Base-by-base conservation (phyloP, 805 yeast species). In the Candida maesae region DNA sequence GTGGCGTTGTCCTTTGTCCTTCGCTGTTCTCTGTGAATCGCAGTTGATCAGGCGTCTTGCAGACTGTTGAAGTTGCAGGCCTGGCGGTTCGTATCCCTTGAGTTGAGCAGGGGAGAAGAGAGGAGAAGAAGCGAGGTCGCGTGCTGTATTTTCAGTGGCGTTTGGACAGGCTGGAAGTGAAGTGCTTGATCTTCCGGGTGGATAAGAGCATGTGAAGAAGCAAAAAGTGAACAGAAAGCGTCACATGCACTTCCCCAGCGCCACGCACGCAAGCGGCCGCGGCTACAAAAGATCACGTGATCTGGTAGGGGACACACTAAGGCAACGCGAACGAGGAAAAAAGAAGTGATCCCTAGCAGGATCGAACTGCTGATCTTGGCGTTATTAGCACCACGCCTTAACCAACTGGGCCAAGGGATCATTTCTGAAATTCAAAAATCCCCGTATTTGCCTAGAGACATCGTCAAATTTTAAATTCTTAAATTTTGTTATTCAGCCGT, bases 351-450 rank as follows among this genome's bases (percentile, higher is more conserved):
- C 84, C 84, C 84, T 79, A 78, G 83, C 86, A 76, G 86, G 86
- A 78, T 79, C 86, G 86, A 79, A 79, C 86, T 76, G 86, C 84
- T 78, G 86, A 79, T 79, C 86, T 59, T 59, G 60, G 63, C 64
- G 64, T 59, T 70, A 71, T 71, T 71, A 71, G 76, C 74, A 70
- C 75, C 71, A 69, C 74, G 75, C 76, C 76, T 70, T 71, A 70
- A 71, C 76, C 76, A 70, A 70, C 76, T 71, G 71, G 76, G 76
- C 76, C 76, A 71, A 71, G 75, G 73, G 76, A 71, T 68, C 72
- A 23, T n/a, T n/a, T n/a, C n/a, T n/a, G n/a, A n/a, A n/a, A n/a
- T n/a, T n/a, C n/a, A n/a, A n/a, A n/a, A n/a, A n/a, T n/a, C n/a
- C n/a, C n/a, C n/a, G n/a, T n/a, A n/a, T n/a, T n/a, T n/a, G n/a